Evolutionary conservation across 306 rosid species (phyloP).

Genomic region (Ormosia semicastrata): DNA sequence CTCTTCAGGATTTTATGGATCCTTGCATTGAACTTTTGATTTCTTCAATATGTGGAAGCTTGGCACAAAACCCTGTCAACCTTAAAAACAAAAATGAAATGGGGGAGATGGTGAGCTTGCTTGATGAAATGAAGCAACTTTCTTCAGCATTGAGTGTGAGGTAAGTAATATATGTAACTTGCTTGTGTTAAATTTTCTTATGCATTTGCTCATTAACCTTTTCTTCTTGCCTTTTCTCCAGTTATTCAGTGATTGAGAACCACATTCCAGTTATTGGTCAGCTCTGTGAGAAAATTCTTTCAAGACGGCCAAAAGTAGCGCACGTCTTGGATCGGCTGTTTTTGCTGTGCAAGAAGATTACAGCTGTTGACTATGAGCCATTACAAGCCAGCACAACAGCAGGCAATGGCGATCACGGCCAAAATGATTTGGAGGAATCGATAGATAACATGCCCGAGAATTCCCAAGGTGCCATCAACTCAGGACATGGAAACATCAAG

Average conservation of each 20-base stretch:
- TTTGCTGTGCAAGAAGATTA: not conserved
- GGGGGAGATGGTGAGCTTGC: not conserved
- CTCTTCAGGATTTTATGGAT: not conserved
- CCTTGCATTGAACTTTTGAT: not conserved
- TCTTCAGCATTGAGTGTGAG: not conserved
- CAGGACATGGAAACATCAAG: constrained; percentile 5
- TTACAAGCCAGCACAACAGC: constrained; percentile 14
- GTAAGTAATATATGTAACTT: not conserved
- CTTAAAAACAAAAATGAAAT: not conserved
- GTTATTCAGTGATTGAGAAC: not conserved
- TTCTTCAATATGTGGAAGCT: not conserved
- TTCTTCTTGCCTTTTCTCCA: not conserved
- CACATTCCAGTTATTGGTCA: not conserved
- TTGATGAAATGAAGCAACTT: constrained; percentile 20
- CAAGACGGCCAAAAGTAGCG: not conserved
- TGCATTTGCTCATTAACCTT: not conserved
- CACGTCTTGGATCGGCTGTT: not conserved
- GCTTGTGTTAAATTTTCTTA: too few relatives aligned
- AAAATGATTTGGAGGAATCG: constrained; percentile 6
- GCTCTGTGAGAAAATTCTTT: not conserved
- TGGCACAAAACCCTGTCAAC: too few relatives aligned
- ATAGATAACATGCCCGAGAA: not conserved
- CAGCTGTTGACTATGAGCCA: not conserved
- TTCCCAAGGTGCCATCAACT: not conserved
- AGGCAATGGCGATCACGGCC: not conserved